These are phyloP conservation scores for Orychophragmus violaceus DNA, from an alignment of 345 rosid species.

Conservation along the genomic window DNA sequence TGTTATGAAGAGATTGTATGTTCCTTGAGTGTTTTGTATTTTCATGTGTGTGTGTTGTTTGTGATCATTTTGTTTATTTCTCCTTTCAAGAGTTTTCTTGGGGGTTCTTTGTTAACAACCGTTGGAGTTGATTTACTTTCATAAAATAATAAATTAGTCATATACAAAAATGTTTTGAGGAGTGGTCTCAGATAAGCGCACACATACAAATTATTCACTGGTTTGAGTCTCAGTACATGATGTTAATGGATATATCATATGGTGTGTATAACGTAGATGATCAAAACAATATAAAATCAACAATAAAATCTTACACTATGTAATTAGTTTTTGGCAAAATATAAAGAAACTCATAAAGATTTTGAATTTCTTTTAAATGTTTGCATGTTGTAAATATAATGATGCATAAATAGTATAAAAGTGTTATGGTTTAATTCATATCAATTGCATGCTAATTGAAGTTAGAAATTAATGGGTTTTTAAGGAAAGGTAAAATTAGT, in stretches of 20 bases:
- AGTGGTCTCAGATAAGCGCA: neutral
- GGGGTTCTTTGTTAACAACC: neutral
- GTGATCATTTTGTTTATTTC: constrained; percentile 18
- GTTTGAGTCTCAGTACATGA: neutral
- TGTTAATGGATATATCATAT: neutral
- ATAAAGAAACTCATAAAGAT: too few species aligned
- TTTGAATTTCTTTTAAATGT: too few species aligned
- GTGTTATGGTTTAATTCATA: too few species aligned
- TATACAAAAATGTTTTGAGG: neutral
- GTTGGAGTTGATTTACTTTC: neutral
- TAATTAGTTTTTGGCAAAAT: too few species aligned
- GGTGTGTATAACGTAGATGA: neutral
- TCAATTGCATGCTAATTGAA: too few species aligned
- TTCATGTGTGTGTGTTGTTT: constrained; percentile 21
- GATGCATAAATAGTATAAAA: too few species aligned
- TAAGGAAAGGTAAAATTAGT: too few species aligned
- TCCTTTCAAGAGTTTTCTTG: constrained; percentile 1
- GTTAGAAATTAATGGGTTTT: too few species aligned
- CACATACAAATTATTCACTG: neutral
- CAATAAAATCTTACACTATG: too few species aligned
- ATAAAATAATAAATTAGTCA: neutral
- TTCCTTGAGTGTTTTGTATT: constrained; percentile 18
- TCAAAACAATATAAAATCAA: neutral
- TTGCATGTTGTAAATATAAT: too few species aligned
- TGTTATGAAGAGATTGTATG: constrained; percentile 8